Evolutionary conservation across 306 rosid genomes (phyloP).

Genomic region (Medicago truncatula): MtrunA17r5.0-ANR NC_053044.1:21948501-21949000

Average conservation of each 20-base stretch:
- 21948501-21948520: conserved; percentile 96
- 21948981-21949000: conserved; percentile 57
- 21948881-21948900: conserved; percentile 80
- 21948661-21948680: conserved; percentile 86
- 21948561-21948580: conserved; percentile 32
- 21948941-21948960: conserved; percentile 56
- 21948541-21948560: conserved; percentile 39
- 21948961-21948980: conserved; percentile 59
- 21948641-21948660: conserved; percentile 91
- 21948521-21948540: conserved; percentile 79
- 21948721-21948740: conserved; percentile 94
- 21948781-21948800: conserved; percentile 82
- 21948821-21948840: conserved; percentile 72
- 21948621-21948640: conserved; percentile 98
- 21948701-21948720: conserved; percentile 78
- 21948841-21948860: conserved; percentile 88
- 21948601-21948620: conserved; percentile 46
- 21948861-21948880: conserved; percentile 58
- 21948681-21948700: conserved; percentile 79
- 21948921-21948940: conserved; percentile 62
- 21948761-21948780: conserved; percentile 54
- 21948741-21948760: conserved; percentile 91
- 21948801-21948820: conserved; percentile 91
- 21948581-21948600: conserved; percentile 55
- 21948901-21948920: conserved; percentile 71